Conservation (phyloP, 225 moss, liverwort and hornwort species). For the Polytrichum commune region DNA sequence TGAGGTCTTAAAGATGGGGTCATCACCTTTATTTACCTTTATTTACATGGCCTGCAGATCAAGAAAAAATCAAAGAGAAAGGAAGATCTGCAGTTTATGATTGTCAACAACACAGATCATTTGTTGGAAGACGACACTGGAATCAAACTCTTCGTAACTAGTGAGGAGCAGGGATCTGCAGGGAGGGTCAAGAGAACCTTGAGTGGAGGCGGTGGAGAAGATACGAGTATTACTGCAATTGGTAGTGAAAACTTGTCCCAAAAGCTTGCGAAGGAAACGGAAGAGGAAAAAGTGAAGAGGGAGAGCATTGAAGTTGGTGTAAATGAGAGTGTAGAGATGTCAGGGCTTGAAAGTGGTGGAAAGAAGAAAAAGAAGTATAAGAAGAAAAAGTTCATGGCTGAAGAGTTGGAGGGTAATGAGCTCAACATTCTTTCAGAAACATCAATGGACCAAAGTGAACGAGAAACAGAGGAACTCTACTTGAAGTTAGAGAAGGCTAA, state of each 20-base stretch:
- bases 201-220: neutral
- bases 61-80: conserved; percentile 14
- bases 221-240: conserved; percentile 5
- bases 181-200: neutral
- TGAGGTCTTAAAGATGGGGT: neutral
- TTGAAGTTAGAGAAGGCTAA: conserved; percentile 40
- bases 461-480: conserved; percentile 61
- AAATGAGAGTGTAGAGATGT: conserved; percentile 13
- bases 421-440: conserved; percentile 27
- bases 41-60: conserved; percentile 23
- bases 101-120: conserved; percentile 34
- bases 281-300: conserved; percentile 10
- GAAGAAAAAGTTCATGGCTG: conserved; percentile 16
- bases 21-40: conserved; percentile 1
- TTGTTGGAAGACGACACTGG: conserved; percentile 13
- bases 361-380: conserved; percentile 17
- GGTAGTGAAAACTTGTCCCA: conserved; percentile 12
- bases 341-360: conserved; percentile 14
- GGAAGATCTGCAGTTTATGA: conserved; percentile 29
- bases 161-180: conserved; percentile 9
- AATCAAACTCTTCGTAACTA: conserved; percentile 13
- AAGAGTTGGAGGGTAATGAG: conserved; percentile 14
- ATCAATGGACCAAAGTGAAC: conserved; percentile 45
- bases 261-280: conserved; percentile 11
- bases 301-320: conserved; percentile 14